phyloP scores from a whole-genome alignment of 306 rosid genomes.

The Fagus crenata region DNA sequence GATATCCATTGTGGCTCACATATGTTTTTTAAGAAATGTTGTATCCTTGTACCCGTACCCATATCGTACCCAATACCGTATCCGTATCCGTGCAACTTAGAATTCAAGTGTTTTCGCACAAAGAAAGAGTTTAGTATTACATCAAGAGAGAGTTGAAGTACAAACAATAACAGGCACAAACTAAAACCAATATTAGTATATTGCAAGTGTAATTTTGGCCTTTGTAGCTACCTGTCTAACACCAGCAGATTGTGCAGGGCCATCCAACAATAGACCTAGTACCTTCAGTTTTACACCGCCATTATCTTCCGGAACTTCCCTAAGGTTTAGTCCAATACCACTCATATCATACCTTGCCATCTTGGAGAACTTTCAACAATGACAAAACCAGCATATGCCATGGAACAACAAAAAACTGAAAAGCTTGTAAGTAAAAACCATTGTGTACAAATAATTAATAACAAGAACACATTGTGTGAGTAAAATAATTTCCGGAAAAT shows the following conservation, averaged over 20 bases:
- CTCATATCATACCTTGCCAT: slow-evolving; percentile 99
- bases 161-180: background rate
- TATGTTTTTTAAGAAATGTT: too few relatives aligned
- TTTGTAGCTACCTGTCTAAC: slow-evolving; percentile 74
- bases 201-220: slow-evolving; percentile 15
- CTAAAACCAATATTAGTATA: background rate
- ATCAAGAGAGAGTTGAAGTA: slow-evolving; percentile 6
- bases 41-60: too few relatives aligned
- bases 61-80: too few relatives aligned
- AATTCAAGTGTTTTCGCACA: background rate
- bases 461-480: too few relatives aligned
- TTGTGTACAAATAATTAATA: slow-evolving; percentile 14
- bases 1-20: too few relatives aligned
- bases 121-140: background rate
- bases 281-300: slow-evolving; percentile 70
- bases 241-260: slow-evolving; percentile 91
- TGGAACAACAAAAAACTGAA: slow-evolving; percentile 45
- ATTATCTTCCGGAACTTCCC: slow-evolving; percentile 77
- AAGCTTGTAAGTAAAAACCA: slow-evolving; percentile 31
- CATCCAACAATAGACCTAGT: slow-evolving; percentile 75
- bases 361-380: slow-evolving; percentile 84
- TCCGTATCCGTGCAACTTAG: too few relatives aligned
- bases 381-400: slow-evolving; percentile 39
- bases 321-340: slow-evolving; percentile 95
- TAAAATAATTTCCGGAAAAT: too few relatives aligned